Evolutionary conservation across 2,329 filamentous ascomycete species (phyloP), one percentile per base, ranked within the genome.

Genomic region (Dothistroma pini): DNA sequence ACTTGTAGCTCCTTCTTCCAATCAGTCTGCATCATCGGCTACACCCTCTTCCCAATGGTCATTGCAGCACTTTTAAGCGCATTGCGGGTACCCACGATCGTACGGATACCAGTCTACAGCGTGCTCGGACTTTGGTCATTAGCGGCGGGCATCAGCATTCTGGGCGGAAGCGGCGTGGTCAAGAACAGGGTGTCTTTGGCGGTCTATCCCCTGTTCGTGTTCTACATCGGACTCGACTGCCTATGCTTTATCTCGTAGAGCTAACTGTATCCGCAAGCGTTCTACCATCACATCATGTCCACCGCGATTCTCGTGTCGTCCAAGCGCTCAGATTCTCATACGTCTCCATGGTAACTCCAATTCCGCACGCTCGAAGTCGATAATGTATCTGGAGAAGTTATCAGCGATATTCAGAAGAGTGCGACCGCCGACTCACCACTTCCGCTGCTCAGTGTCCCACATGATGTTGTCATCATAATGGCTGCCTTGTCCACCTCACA

Each of bases 21-120:
- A 77, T 96, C 92, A 60, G 86, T 99, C 68, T 97, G 93, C 76
- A 96, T 99, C 70, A 99, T 99, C 74, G 95, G 95, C 51, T 99
- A 99, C 77, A 99, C 95, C 0, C 85, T 99, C 59, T 99, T 99
- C 79, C 95, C 95, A 1, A 85, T 99, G 57, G 95, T 97, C 69
- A 90, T 99, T 68, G 96, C 96, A 8, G 87, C 93, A 1, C 80
- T 97, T 56, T 85, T 99, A 66, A 96, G 92, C 59, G 93, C 93
- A 0, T 74, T 99, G 34, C 83, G 86, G 55, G 83, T 97, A 8
- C 89, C 87, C 48, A 89, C 86, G 69, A 89, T 97, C 66, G 86
- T 89, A 6, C 84, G 95, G 59, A 91, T 97, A 73, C 95, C 95
- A 1, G 86, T 99, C 57, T 97, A 99, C 75, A 81, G 95, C 55